phyloP scores from a whole-genome alignment of 2,329 filamentous ascomycete species.

The Venturia carpophila region DNA sequence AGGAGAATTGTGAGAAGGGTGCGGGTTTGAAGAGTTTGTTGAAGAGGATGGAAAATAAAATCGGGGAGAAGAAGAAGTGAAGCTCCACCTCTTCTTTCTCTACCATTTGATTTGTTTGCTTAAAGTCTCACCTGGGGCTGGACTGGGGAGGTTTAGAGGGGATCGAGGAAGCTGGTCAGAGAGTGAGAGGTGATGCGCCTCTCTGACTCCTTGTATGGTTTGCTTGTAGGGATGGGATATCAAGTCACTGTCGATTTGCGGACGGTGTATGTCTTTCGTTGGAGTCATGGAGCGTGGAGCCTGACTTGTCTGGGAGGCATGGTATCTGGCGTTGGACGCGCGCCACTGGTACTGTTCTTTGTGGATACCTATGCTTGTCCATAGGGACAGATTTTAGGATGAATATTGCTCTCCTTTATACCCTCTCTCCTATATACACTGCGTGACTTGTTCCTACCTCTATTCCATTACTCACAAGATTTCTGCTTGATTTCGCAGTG shows the following conservation, averaged over 20 bases:
- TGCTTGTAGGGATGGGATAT: not conserved
- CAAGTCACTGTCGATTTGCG: not conserved
- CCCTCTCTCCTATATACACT: too few relatives aligned
- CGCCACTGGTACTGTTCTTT: not conserved
- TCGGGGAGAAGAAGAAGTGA: slow-evolving; percentile 47
- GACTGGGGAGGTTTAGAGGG: not conserved
- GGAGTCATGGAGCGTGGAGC: not conserved
- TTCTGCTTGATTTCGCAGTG: too few relatives aligned
- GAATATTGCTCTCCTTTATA: not conserved
- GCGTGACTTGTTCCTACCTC: not conserved
- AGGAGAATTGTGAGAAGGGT: slow-evolving; percentile 73
- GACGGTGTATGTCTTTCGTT: not conserved
- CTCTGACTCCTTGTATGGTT: not conserved
- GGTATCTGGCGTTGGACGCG: not conserved
- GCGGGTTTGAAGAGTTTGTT: slow-evolving; percentile 49
- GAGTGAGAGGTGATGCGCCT: not conserved
- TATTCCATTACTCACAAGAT: not conserved
- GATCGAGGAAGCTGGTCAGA: not conserved
- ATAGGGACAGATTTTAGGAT: not conserved
- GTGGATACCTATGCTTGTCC: not conserved
- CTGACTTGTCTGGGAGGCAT: not conserved
- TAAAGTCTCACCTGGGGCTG: not conserved
- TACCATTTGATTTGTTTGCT: not conserved
- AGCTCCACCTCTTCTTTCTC: not conserved
- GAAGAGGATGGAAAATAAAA: slow-evolving; percentile 57